Evolutionary conservation across 2,329 filamentous ascomycete species (phyloP), one percentile per base, ranked within the genome.

Genomic region (Tolypocladium paradoxum): DNA sequence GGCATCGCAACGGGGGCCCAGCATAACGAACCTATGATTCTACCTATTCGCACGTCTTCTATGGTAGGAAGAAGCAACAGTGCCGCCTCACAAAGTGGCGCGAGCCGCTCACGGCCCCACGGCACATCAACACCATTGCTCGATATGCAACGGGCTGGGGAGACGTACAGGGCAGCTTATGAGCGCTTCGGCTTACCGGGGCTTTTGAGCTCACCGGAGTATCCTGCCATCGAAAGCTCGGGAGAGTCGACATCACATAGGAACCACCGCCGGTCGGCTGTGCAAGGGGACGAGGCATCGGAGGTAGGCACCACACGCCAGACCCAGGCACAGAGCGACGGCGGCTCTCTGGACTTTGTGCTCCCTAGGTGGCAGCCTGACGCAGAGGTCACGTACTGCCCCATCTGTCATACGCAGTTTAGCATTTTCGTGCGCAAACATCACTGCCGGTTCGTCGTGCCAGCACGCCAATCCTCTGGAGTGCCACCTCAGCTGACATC

Each of bases 331-430:
- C 22, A 38, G 24, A n/a, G 7, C 31, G 37, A 12, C 16, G 47
- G 29, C 14, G 33, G 43, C 37, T 36, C 51, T 20, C 56, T 65
- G 59, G 74, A 78, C 22, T 72, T 87, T 56, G 70, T 78, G 20
- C 70, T 90, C 40, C 90, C 91, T 1, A 76, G 77, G 54, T 97
- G 92, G 92, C 91, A 96, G 71, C 87, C 90, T 4, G 92, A 97
- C 68, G 76, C 79, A 4, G 90, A 95, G 60, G 90, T 88, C 12
- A 82, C 83, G 1, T 78, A 83, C 56, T 97, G 92, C 66, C 89
- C 90, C 2, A 95, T 96, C 54, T 97, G 92, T 65, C 74, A 76
- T 51, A 81, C 80, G 0, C 81, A 84, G 48, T 97, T 97, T 65
- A 88, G 82, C 65, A 86, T 95, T 61, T 89, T 90, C 72, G 84